These are phyloP conservation scores for Thecaphora thlaspeos DNA, from an alignment of 1,284 basidiomycete genomes.

Conservation along the genomic window DNA sequence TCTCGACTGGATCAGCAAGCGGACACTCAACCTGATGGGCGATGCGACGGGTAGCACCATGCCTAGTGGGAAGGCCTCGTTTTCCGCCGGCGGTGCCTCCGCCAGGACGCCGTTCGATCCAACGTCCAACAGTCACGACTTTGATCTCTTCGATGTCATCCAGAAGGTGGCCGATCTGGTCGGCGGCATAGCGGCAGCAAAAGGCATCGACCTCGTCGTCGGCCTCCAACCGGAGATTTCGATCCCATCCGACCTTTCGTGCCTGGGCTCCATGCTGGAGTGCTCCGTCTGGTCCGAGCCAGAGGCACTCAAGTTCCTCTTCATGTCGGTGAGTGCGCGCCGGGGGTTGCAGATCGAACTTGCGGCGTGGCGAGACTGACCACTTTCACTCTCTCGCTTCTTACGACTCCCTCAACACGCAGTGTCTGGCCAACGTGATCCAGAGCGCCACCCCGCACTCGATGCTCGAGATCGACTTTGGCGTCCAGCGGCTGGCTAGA, in stretches of 20 bases:
- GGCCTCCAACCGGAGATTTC: slow-evolving; percentile 16
- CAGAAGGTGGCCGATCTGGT: slow-evolving; percentile 42
- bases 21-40: slow-evolving; percentile 3
- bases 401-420: slow-evolving; percentile 10
- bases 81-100: slow-evolving; percentile 7
- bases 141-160: slow-evolving; percentile 29
- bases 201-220: slow-evolving; percentile 38
- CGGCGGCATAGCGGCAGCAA: slow-evolving; percentile 34
- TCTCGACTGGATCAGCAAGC: slow-evolving; percentile 37
- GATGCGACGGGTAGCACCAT: slow-evolving; percentile 4
- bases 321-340: slow-evolving; percentile 12
- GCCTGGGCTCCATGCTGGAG: slow-evolving; percentile 21
- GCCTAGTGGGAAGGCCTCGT: slow-evolving; percentile 6
- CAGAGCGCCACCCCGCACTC: slow-evolving; percentile 18
- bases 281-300: slow-evolving; percentile 26
- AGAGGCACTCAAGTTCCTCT: slow-evolving; percentile 15
- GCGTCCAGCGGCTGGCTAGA: background rate
- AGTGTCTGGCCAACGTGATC: slow-evolving; percentile 22
- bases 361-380: slow-evolving; percentile 14
- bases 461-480: slow-evolving; percentile 1
- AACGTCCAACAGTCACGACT: slow-evolving; percentile 11
- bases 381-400: too few relatives aligned
- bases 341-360: slow-evolving; percentile 24
- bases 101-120: slow-evolving; percentile 4
- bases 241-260: slow-evolving; percentile 8